phyloP scores from a whole-genome alignment of 1,284 basidiomycete species.

The Cryptococcus jaspeensis region DNA sequence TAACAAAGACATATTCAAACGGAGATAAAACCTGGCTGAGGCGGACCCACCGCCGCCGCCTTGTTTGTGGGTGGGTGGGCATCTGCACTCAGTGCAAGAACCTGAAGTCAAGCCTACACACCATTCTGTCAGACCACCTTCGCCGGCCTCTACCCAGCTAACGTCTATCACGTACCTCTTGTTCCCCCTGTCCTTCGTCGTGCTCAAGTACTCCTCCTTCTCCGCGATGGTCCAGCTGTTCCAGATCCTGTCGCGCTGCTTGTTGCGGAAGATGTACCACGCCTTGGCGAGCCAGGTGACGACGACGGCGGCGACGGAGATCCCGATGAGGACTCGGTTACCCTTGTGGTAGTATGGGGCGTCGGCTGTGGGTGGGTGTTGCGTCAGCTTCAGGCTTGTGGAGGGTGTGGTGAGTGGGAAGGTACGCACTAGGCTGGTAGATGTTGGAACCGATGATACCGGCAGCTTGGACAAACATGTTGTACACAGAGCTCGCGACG shows the following conservation, averaged over 20 bases:
- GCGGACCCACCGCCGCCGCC: too few species aligned
- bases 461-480: slow-evolving; percentile 41
- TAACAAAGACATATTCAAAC: too few species aligned
- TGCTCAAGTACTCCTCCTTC: slow-evolving; percentile 24
- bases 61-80: too few species aligned
- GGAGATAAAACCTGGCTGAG: too few species aligned
- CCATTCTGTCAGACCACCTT: too few species aligned
- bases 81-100: too few species aligned
- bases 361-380: too few species aligned
- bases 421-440: slow-evolving; percentile 28
- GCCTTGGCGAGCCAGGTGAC: slow-evolving; percentile 25
- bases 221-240: slow-evolving; percentile 17
- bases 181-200: slow-evolving; percentile 31
- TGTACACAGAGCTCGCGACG: slow-evolving; percentile 39
- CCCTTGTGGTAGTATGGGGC: slow-evolving; percentile 39
- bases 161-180: slow-evolving; percentile 16
- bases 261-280: slow-evolving; percentile 32
- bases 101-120: neutral
- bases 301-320: slow-evolving; percentile 24
- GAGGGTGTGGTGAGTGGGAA: neutral
- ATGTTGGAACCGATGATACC: slow-evolving; percentile 35
- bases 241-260: slow-evolving; percentile 20
- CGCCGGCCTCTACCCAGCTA: neutral
- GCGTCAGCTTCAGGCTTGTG: too few species aligned
- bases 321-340: slow-evolving; percentile 35